Evolutionary conservation across 805 yeast species (phyloP).

Genomic region (Myxozyma udenii): DNA sequence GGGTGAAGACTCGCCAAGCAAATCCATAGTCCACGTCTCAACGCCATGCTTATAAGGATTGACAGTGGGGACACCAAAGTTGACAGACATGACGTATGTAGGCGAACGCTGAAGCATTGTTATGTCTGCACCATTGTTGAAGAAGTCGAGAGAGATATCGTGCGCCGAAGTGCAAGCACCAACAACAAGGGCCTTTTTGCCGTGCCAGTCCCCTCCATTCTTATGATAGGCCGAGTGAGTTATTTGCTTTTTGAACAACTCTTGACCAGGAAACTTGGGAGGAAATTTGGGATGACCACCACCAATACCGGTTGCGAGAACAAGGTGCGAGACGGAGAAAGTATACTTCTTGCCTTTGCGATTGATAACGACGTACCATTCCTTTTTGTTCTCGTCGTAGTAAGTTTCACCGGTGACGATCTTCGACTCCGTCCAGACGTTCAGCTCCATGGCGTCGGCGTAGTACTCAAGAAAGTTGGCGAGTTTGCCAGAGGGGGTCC

Average conservation of each 20-base stretch:
- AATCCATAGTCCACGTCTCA: constrained; percentile 43
- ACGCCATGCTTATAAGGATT: constrained; percentile 37
- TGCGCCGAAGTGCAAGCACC: constrained; percentile 50
- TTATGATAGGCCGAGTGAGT: constrained; percentile 46
- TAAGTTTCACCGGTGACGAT: constrained; percentile 36
- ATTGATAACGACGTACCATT: constrained; percentile 40
- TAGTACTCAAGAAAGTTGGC: constrained; percentile 47
- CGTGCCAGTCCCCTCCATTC: constrained; percentile 44
- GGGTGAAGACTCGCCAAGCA: constrained; percentile 41
- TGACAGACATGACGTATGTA: constrained; percentile 44
- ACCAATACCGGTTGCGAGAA: constrained; percentile 47
- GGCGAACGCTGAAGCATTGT: constrained; percentile 49
- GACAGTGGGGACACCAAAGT: constrained; percentile 37
- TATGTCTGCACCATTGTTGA: constrained; percentile 45
- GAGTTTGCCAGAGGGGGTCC: constrained; percentile 46
- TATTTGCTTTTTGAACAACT: constrained; percentile 41
- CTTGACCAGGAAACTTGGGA: constrained; percentile 40
- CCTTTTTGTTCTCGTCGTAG: constrained; percentile 35
- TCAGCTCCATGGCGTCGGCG: constrained; percentile 44
- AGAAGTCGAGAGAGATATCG: constrained; percentile 47
- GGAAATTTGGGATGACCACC: constrained; percentile 49
- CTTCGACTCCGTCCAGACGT: constrained; percentile 40
- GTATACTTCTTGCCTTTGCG: constrained; percentile 30
- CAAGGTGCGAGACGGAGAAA: constrained; percentile 39
- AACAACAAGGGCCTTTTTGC: constrained; percentile 46